Evolutionary conservation across 176 grass and related monocot species (phyloP), one percentile per base, ranked within the genome.

Genomic region (Thinopyrum elongatum): DNA sequence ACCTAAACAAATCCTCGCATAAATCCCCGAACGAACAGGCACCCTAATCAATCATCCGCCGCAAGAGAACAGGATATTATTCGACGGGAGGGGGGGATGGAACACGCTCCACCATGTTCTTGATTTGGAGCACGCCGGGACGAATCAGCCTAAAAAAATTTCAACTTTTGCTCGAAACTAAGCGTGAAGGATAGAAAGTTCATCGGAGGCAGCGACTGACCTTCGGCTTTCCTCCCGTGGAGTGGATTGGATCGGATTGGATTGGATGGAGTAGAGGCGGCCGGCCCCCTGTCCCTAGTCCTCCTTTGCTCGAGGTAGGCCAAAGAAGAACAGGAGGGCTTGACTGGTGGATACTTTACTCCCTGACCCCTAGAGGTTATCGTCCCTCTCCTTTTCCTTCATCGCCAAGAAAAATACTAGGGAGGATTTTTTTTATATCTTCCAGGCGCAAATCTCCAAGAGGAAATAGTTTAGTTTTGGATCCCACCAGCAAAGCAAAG

Each of bases 301-400:
- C 86, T 88, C 25, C 71, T 55, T 58, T 25, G 70, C 90, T 71
- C 1, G 55, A 9, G 55, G 55, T 71, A 39, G 71, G 63, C 28
- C 28, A 59, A 22, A 47, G 59, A 91, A 0, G 22, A 90, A 88
- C 44, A 83, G 16, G 70, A 26, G 65, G 28, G 84, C n/a, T 82
- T 65, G 77, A 65, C 67, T 61, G 51, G 46, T 63, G 51, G 76
- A 76, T 87, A 67, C 62, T 84, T 84, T 63, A 76, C 85, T 82
- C 65, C 74, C 33, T 11, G 33, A 60, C 68, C 16, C 73, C 53
- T 71, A 29, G 82, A 84, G 23, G 76, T 30, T 83, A 76, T 84
- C 77, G 81, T 7, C 53, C 35, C 34, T 42, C 7, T 25, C 9
- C 30, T 77, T 31, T 17, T 30, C 55, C 55, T 58, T 58, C 55